Percentiles rank a stretch among this genome's conserved stretches.
These are phyloP conservation scores for Phycomyces nitens DNA, from an alignment of 192 early-diverging fungal species.

Conservation along the genomic window DNA sequence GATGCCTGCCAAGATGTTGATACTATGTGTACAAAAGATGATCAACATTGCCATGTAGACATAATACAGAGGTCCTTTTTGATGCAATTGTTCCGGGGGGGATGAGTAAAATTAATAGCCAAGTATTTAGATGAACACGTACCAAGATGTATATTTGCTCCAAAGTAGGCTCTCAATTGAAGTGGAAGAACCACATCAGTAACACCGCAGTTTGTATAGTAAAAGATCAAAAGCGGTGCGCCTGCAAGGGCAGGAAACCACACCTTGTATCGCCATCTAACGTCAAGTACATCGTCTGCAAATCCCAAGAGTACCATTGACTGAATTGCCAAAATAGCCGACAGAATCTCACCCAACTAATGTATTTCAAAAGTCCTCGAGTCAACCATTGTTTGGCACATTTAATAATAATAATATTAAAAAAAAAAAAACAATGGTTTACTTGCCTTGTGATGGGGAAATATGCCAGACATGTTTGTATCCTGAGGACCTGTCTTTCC, in stretches of 20 bases:
- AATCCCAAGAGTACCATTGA: constrained; percentile 98
- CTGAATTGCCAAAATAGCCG: constrained; percentile 86
- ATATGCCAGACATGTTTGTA: constrained; percentile 43
- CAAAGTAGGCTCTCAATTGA: constrained; percentile 70
- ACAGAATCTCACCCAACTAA: constrained; percentile 87
- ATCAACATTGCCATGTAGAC: constrained; percentile 83
- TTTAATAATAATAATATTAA: no score
- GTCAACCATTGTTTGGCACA: neutral
- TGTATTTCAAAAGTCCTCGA: neutral
- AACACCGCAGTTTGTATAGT: constrained; percentile 84
- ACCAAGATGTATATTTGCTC: constrained; percentile 78
- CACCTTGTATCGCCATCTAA: constrained; percentile 95
- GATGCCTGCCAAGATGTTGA: constrained; percentile 97
- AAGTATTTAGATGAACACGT: constrained; percentile 3
- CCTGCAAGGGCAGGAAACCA: constrained; percentile 89
- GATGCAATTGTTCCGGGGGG: no score
- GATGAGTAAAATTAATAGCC: neutral
- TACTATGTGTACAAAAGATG: constrained; percentile 95
- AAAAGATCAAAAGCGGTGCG: constrained; percentile 90
- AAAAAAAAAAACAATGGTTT: neutral
- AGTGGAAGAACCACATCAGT: constrained; percentile 87
- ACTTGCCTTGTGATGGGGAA: constrained; percentile 71
- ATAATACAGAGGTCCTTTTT: constrained; percentile 82
- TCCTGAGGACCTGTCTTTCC: constrained; percentile 36
- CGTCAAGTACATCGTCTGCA: constrained; percentile 95